A percentile compares a stretch with the other conserved stretches of the same genome.
These are phyloP conservation scores for Salix arbutifolia DNA, from an alignment of 345 rosid genomes.

Conservation along the genomic window DNA sequence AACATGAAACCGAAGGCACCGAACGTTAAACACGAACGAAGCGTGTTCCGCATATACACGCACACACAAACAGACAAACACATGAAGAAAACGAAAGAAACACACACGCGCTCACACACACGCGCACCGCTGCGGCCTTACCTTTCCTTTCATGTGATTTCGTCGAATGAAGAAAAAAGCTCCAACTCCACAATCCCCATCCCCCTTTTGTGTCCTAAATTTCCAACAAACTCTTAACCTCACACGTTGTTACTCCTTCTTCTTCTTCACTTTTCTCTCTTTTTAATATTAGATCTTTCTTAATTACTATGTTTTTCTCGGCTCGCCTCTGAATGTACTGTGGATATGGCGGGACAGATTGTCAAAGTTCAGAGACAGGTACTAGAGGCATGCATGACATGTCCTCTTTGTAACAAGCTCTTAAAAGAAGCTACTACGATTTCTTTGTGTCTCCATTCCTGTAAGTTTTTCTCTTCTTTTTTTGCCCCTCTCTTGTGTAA, in stretches of 20 bases:
- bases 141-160: not conserved
- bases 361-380: conserved; percentile 49
- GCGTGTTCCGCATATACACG: no score
- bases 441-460: conserved; percentile 73
- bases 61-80: not conserved
- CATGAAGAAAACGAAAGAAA: no score
- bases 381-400: conserved; percentile 67
- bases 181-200: not conserved
- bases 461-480: conserved; percentile 29
- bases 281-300: conserved; percentile 1
- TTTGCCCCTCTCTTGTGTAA: not conserved
- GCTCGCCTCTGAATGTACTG: not conserved
- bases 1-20: no score
- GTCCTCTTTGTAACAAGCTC: conserved; percentile 62
- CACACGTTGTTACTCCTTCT: not conserved
- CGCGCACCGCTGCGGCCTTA: not conserved
- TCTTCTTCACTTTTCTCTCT: not conserved
- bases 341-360: conserved; percentile 39
- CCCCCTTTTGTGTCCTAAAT: conserved; percentile 1
- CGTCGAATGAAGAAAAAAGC: not conserved
- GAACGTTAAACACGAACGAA: no score
- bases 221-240: not conserved
- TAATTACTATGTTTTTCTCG: not conserved
- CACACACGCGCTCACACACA: not conserved
- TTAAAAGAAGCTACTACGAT: conserved; percentile 68